A percentile compares a stretch with the other conserved stretches of the same genome.
phyloP scores from a whole-genome alignment of 768 basidiomycete species.

The Tricholoma hemisulphureum region DNA sequence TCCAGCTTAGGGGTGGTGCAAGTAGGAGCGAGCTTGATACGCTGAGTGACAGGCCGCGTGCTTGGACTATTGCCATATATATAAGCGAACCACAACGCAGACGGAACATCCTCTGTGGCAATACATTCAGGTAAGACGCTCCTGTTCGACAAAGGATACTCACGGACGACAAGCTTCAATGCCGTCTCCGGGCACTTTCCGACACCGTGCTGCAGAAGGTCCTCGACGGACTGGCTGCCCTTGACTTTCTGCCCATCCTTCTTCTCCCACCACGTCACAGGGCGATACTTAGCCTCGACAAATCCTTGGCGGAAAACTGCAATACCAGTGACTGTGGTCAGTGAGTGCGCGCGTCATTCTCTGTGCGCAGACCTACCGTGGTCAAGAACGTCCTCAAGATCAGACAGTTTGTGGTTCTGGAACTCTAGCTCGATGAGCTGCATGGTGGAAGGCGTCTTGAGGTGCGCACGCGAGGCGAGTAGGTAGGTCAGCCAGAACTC shows the following conservation, averaged over 20 bases:
- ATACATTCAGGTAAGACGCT: not conserved
- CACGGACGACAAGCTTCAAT: conserved; percentile 46
- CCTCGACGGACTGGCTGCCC: conserved; percentile 35
- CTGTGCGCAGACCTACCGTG: conserved; percentile 28
- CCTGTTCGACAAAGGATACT: conserved; percentile 10
- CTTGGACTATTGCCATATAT: conserved; percentile 33
- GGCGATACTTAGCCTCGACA: conserved; percentile 41
- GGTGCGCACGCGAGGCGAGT: conserved; percentile 42
- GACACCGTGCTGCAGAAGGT: conserved; percentile 33
- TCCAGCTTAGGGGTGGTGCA: conserved; percentile 29
- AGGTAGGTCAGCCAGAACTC: conserved; percentile 52
- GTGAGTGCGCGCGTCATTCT: conserved; percentile 11
- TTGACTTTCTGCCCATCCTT: conserved; percentile 37
- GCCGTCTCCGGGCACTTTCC: conserved; percentile 45
- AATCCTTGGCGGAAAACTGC: conserved; percentile 45
- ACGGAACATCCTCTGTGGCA: conserved; percentile 37
- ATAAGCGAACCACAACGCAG: conserved; percentile 46
- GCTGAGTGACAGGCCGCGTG: conserved; percentile 38
- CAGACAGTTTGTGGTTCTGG: conserved; percentile 37
- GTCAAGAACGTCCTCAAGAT: conserved; percentile 50
- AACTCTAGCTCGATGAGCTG: conserved; percentile 49
- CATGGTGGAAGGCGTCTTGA: conserved; percentile 35
- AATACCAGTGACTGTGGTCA: conserved; percentile 11
- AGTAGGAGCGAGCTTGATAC: conserved; percentile 36
- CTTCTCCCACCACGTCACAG: conserved; percentile 46